Base-by-base conservation (phyloP, 805 yeast species). In the Schwanniomyces polymorphus region DNA sequence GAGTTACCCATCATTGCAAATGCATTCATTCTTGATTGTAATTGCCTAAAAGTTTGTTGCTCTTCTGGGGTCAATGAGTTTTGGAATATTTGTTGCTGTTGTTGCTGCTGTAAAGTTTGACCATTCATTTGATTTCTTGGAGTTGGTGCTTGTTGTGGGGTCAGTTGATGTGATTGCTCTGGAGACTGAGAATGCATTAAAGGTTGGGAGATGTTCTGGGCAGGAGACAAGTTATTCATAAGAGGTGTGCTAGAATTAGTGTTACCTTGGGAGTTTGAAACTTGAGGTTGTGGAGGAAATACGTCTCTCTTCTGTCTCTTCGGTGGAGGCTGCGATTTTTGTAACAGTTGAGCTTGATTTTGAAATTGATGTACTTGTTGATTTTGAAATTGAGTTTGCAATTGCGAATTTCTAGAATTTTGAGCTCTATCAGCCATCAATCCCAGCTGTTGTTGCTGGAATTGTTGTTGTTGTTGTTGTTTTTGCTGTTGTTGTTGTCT, bases 11-110 rank as follows among this genome's bases (percentile, higher is more conserved):
- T 72, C 45, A 62, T 61, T 2, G 69, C 72, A 41, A 72, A 67
- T 2, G 76, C 65, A 46, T 61, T 66, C 68, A 72, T 68, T 37
- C 69, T 60, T 2, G 63, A 51, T 49, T 73, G 78, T 45, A 68
- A 54, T 42, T 72, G 76, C 47, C 70, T 64, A 60, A 70, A 73
- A 5, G 61, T 53, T 42, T 67, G 74, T 46, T 73, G 78, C 47
- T 73, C 78, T 45, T 71, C 72, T 1, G 75, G 70, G 3, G 70
- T 56, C 40, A 73, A 61, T 9, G 74, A 58, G 48, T 54, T 65
- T 43, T 70, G 76, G 67, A 73, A 72, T n/a, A 73, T 67, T 48
- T 73, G 77, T 52, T 73, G 77, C 44, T 73, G 77, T 43, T 72
- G 76, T 44, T 58, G 65, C 33, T 57, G 67, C 21, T 53, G 61